A percentile compares a stretch with the other conserved stretches of the same genome.
Conservation (phyloP, 2,329 filamentous ascomycete species). For the Aspergillus eucalypticola region DNA sequence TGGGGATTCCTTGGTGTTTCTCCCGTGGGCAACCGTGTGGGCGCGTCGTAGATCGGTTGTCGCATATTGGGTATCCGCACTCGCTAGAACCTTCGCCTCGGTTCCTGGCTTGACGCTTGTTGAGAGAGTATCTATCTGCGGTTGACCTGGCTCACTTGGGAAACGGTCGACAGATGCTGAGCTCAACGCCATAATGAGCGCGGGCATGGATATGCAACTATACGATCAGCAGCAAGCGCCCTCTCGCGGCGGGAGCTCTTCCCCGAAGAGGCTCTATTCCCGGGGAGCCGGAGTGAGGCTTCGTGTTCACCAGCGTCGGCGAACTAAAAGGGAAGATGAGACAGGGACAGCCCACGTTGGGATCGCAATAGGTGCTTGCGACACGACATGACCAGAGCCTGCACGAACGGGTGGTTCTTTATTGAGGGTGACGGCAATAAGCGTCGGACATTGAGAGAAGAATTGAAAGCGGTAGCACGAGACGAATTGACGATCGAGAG, state of each 20-base stretch:
- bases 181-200: slow-evolving; percentile 15
- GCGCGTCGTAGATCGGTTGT: slow-evolving; percentile 37
- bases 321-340: slow-evolving; percentile 18
- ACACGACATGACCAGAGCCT: slow-evolving; percentile 33
- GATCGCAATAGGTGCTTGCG: slow-evolving; percentile 28
- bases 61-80: slow-evolving; percentile 22
- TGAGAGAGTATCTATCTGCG: slow-evolving; percentile 10
- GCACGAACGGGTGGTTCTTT: slow-evolving; percentile 12
- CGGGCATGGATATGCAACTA: background rate
- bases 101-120: slow-evolving; percentile 14
- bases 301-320: slow-evolving; percentile 6
- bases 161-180: slow-evolving; percentile 4
- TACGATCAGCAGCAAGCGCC: background rate
- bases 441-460: slow-evolving; percentile 9
- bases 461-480: slow-evolving; percentile 2
- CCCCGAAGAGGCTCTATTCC: background rate
- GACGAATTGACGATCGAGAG: background rate
- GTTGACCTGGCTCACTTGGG: slow-evolving; percentile 15
- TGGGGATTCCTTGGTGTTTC: slow-evolving; percentile 29
- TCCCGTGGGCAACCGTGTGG: slow-evolving; percentile 41
- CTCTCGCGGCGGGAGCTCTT: background rate
- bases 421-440: slow-evolving; percentile 7
- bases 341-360: slow-evolving; percentile 27
- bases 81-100: slow-evolving; percentile 17
- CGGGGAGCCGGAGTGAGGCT: background rate